Evolutionary conservation across 2,329 filamentous ascomycete species (phyloP).

Genomic region (Alternaria ethzedia): DNA sequence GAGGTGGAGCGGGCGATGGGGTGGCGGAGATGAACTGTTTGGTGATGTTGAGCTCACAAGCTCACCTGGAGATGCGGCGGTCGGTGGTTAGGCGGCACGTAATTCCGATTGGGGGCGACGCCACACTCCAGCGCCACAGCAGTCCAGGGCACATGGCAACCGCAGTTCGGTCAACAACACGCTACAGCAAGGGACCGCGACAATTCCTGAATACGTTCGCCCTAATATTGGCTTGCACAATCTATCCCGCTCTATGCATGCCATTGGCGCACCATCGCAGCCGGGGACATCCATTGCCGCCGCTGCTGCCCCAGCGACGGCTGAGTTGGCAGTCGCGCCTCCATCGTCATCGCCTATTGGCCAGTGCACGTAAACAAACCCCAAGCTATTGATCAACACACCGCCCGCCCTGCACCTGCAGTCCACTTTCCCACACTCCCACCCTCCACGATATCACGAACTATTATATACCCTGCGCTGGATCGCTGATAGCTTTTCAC

Average conservation of each 20-base stretch:
- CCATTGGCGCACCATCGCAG: constrained; percentile 3
- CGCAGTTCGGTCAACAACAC: constrained; percentile 7
- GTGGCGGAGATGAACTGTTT: constrained; percentile 14
- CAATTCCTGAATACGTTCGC: neutral
- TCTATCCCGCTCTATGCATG: constrained; percentile 5
- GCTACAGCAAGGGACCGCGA: neutral
- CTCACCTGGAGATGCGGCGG: constrained; percentile 18
- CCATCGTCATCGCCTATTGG: constrained; percentile 18
- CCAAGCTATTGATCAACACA: constrained; percentile 30
- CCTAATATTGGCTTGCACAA: neutral
- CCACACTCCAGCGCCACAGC: neutral
- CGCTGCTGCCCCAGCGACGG: constrained; percentile 41
- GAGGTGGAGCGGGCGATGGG: constrained; percentile 5
- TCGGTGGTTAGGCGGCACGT: constrained; percentile 12
- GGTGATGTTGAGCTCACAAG: constrained; percentile 22
- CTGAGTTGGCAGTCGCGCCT: constrained; percentile 35
- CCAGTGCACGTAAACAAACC: constrained; percentile 36
- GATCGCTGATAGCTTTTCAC: constrained; percentile 37
- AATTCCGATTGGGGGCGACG: constrained; percentile 4
- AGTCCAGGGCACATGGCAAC: constrained; percentile 9
- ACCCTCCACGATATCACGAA: constrained; percentile 39
- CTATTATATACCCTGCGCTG: constrained; percentile 44
- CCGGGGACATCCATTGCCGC: constrained; percentile 6
- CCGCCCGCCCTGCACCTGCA: constrained; percentile 22
- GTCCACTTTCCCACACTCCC: constrained; percentile 22